Conservation (phyloP, 2,329 filamentous ascomycete genomes). For the Cadophora sp. region DNA sequence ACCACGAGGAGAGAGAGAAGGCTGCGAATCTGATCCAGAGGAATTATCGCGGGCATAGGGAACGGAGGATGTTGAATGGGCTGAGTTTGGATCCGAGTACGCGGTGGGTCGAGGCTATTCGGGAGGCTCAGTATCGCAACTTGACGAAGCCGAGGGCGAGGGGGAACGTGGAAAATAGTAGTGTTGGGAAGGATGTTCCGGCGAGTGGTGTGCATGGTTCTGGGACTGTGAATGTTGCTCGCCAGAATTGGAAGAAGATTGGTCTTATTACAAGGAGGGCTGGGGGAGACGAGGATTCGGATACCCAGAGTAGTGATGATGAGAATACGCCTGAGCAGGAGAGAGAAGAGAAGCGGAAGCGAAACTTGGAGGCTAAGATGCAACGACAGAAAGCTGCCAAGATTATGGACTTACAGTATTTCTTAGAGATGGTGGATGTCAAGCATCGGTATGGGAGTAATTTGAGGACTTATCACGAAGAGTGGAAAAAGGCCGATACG, state of each 20-base stretch:
- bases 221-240: constrained; percentile 50
- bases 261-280: constrained; percentile 75
- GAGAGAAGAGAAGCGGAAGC: constrained; percentile 51
- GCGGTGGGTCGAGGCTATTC: constrained; percentile 53
- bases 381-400: constrained; percentile 71
- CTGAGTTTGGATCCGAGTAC: constrained; percentile 57
- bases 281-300: constrained; percentile 66
- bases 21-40: constrained; percentile 69
- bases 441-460: constrained; percentile 91
- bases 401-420: constrained; percentile 87
- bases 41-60: constrained; percentile 79
- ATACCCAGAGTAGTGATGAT: constrained; percentile 33
- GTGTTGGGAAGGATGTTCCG: constrained; percentile 9
- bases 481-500: constrained; percentile 80
- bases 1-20: constrained; percentile 52
- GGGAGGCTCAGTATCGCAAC: constrained; percentile 62
- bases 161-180: constrained; percentile 28
- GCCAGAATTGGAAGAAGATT: constrained; percentile 77
- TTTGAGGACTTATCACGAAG: constrained; percentile 78
- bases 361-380: constrained; percentile 49
- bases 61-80: constrained; percentile 73
- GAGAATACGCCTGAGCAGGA: constrained; percentile 43
- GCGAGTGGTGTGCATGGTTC: constrained; percentile 9
- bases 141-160: constrained; percentile 53
- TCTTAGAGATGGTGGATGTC: constrained; percentile 81